phyloP scores from a whole-genome alignment of 1,284 basidiomycete species.

The Porodaedalea pini region DNA sequence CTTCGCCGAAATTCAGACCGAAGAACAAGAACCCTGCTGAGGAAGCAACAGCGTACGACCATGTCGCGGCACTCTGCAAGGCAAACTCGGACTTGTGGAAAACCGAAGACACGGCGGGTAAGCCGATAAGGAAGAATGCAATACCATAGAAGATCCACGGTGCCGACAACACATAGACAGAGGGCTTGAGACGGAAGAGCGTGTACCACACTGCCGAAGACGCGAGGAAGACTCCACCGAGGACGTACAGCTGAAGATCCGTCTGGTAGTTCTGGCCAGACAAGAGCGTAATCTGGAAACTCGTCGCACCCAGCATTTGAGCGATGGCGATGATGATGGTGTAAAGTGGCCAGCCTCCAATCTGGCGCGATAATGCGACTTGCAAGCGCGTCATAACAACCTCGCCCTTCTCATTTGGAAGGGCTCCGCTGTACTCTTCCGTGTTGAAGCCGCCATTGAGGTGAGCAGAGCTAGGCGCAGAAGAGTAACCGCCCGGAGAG shows the following conservation, averaged over 20 bases:
- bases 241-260: slow-evolving; percentile 82
- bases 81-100: slow-evolving; percentile 60
- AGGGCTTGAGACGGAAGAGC: slow-evolving; percentile 86
- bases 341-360: slow-evolving; percentile 86
- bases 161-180: slow-evolving; percentile 77
- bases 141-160: slow-evolving; percentile 89
- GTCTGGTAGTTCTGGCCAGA: slow-evolving; percentile 83
- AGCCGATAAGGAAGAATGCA: slow-evolving; percentile 86
- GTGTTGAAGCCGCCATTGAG: slow-evolving; percentile 28
- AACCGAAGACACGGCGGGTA: slow-evolving; percentile 71
- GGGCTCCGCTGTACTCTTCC: slow-evolving; percentile 51
- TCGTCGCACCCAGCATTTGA: slow-evolving; percentile 85
- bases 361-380: slow-evolving; percentile 72
- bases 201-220: slow-evolving; percentile 86
- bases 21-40: slow-evolving; percentile 90
- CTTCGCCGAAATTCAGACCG: slow-evolving; percentile 93
- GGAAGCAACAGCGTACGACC: slow-evolving; percentile 86
- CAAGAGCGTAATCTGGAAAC: slow-evolving; percentile 89
- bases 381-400: slow-evolving; percentile 78
- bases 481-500: slow-evolving; percentile 56
- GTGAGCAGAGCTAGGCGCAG: slow-evolving; percentile 32
- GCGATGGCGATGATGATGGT: slow-evolving; percentile 84
- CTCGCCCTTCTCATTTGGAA: slow-evolving; percentile 49
- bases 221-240: slow-evolving; percentile 81
- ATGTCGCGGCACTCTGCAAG: slow-evolving; percentile 77